These are phyloP conservation scores for Eutrema japonicum DNA, from an alignment of 345 rosid species.

Conservation along the genomic window DNA sequence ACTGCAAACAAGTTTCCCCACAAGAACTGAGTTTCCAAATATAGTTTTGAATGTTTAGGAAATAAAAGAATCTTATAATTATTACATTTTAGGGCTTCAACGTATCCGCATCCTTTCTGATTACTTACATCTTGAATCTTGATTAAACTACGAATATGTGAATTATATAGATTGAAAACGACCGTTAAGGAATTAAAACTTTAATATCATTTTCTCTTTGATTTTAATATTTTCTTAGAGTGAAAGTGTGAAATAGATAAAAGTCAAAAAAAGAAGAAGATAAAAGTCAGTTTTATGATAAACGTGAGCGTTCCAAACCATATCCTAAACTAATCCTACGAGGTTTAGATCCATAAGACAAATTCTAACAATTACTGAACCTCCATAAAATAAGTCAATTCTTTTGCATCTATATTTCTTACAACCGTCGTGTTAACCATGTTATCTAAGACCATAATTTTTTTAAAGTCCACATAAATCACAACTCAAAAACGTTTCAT, in stretches of 20 bases:
- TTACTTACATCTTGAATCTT: not conserved
- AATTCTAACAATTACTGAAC: too few relatives aligned
- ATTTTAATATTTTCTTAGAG: not conserved
- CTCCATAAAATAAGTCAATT: too few relatives aligned
- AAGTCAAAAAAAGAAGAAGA: too few relatives aligned
- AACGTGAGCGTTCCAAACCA: too few relatives aligned
- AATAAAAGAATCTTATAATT: not conserved
- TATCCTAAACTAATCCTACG: too few relatives aligned
- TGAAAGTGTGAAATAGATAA: too few relatives aligned
- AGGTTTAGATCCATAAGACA: too few relatives aligned
- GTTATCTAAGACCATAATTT: not conserved
- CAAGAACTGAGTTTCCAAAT: not conserved
- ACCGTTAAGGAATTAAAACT: not conserved
- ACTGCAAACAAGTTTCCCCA: not conserved
- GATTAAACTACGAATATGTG: constrained; percentile 1
- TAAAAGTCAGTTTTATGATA: not conserved
- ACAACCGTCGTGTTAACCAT: not conserved
- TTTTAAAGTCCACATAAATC: constrained; percentile 18
- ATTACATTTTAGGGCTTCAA: not conserved
- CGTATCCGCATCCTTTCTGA: constrained; percentile 7
- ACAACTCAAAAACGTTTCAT: constrained; percentile 9
- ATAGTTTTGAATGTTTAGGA: constrained; percentile 6
- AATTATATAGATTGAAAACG: constrained; percentile 6
- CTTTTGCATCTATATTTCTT: not conserved
- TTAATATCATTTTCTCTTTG: not conserved